phyloP scores from a whole-genome alignment of 768 basidiomycete genomes.

The Cystobasidium ongulense region DNA sequence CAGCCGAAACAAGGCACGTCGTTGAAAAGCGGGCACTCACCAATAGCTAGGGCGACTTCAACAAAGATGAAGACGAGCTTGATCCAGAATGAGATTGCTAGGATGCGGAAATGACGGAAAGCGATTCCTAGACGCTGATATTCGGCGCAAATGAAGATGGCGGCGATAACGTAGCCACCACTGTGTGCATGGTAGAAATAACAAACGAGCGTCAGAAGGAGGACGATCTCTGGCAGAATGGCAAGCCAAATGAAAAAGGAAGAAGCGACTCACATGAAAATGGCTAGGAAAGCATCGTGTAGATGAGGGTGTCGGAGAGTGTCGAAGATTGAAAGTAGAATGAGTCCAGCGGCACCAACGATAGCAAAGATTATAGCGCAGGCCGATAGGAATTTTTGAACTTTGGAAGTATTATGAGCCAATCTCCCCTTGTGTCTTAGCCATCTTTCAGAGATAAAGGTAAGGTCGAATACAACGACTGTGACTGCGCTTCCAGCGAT shows the following conservation, averaged over 20 bases:
- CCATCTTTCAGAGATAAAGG: conserved; percentile 57
- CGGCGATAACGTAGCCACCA: conserved; percentile 61
- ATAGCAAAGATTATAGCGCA: conserved; percentile 59
- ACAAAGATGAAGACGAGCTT: conserved; percentile 45
- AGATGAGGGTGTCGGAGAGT: conserved; percentile 51
- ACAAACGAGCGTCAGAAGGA: background rate
- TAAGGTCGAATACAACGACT: conserved; percentile 56
- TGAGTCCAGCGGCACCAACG: conserved; percentile 59
- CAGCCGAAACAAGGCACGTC: too few species aligned
- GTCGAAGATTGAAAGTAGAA: conserved; percentile 65
- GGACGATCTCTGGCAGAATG: background rate
- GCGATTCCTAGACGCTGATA: conserved; percentile 18
- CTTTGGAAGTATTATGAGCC: conserved; percentile 54
- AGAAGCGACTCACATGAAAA: conserved; percentile 52
- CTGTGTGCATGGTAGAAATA: background rate
- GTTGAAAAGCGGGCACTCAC: too few species aligned
- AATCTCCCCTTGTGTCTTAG: conserved; percentile 58
- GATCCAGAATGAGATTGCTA: conserved; percentile 20
- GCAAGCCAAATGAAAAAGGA: background rate
- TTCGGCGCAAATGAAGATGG: conserved; percentile 55
- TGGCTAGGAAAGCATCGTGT: conserved; percentile 59
- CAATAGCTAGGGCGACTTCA: conserved; percentile 62
- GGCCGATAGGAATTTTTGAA: conserved; percentile 54
- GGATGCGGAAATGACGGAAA: conserved; percentile 17
- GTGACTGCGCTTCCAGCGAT: conserved; percentile 60